These are phyloP conservation scores for Pholiota adiposa DNA, from an alignment of 1,284 basidiomycete species.

Conservation along the genomic window DNA sequence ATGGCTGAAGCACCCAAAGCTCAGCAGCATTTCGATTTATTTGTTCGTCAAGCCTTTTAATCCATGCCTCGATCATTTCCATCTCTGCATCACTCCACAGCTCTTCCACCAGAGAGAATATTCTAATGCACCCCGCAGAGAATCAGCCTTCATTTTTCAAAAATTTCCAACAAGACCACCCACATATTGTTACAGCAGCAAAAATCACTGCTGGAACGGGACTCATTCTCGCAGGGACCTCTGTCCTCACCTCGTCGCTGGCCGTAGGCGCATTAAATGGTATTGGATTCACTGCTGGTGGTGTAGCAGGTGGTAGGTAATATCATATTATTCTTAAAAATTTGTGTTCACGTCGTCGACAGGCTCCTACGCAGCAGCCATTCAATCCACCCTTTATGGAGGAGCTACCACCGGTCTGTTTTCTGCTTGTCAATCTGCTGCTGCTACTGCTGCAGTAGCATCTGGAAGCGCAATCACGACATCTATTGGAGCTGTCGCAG, in stretches of 20 bases:
- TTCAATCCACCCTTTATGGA: slow-evolving; percentile 24
- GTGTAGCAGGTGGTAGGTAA: slow-evolving; percentile 23
- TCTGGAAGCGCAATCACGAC: slow-evolving; percentile 16
- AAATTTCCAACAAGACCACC: slow-evolving; percentile 13
- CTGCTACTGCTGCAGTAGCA: slow-evolving; percentile 21
- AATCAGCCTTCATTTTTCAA: background rate
- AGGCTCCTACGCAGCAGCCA: slow-evolving; percentile 24
- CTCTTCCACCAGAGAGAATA: too few relatives aligned
- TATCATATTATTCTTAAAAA: background rate
- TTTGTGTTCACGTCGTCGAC: background rate
- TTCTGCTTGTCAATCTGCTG: slow-evolving; percentile 25
- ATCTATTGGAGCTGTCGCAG: slow-evolving; percentile 14
- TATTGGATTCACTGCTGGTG: slow-evolving; percentile 22
- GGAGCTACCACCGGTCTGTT: slow-evolving; percentile 26
- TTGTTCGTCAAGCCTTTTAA: too few relatives aligned
- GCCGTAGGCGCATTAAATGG: slow-evolving; percentile 17
- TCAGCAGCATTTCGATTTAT: too few relatives aligned
- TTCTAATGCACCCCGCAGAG: background rate
- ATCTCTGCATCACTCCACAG: background rate
- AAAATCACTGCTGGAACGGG: slow-evolving; percentile 12
- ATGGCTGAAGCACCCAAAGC: too few relatives aligned
- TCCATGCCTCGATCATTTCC: too few relatives aligned
- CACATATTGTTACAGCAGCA: background rate
- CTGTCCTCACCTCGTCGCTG: slow-evolving; percentile 19
- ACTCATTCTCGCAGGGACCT: slow-evolving; percentile 15